A percentile compares a stretch with the other conserved stretches of the same genome.
phyloP scores from a whole-genome alignment of 352 stramenopile genomes.

The Pythium monospermum region DNA sequence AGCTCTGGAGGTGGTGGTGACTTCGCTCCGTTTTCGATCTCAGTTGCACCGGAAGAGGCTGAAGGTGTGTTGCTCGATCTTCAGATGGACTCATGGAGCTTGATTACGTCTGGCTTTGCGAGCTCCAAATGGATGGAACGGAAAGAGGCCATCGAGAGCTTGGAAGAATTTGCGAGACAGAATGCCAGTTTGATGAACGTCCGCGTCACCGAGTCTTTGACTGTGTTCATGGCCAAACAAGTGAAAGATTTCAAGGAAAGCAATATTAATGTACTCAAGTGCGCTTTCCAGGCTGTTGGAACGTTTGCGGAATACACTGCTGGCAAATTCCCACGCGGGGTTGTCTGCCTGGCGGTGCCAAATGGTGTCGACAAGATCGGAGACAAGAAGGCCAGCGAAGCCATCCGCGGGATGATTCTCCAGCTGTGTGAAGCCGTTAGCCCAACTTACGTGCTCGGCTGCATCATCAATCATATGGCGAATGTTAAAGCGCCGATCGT shows the following conservation, averaged over 20 bases:
- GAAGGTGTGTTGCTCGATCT: slow-evolving; percentile 51
- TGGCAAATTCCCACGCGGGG: slow-evolving; percentile 63
- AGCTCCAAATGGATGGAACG: slow-evolving; percentile 83
- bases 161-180: slow-evolving; percentile 54
- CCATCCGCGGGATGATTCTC: slow-evolving; percentile 65
- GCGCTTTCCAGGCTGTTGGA: slow-evolving; percentile 74
- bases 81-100: slow-evolving; percentile 51
- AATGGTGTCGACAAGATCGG: slow-evolving; percentile 78
- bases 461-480: slow-evolving; percentile 68
- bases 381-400: slow-evolving; percentile 72
- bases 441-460: slow-evolving; percentile 70
- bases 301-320: slow-evolving; percentile 56
- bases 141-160: slow-evolving; percentile 63
- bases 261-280: slow-evolving; percentile 87
- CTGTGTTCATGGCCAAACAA: slow-evolving; percentile 63
- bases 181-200: slow-evolving; percentile 53
- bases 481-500: slow-evolving; percentile 76
- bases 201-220: slow-evolving; percentile 68
- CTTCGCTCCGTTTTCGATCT: slow-evolving; percentile 61
- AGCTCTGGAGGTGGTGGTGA: slow-evolving; percentile 31
- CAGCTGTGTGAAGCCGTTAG: slow-evolving; percentile 71
- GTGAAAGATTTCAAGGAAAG: slow-evolving; percentile 87
- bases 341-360: slow-evolving; percentile 67
- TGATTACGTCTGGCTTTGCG: slow-evolving; percentile 50
- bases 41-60: slow-evolving; percentile 60